These are phyloP conservation scores for Cryphonectria naterciae DNA, from an alignment of 2,329 filamentous ascomycete species.

Conservation along the genomic window DNA sequence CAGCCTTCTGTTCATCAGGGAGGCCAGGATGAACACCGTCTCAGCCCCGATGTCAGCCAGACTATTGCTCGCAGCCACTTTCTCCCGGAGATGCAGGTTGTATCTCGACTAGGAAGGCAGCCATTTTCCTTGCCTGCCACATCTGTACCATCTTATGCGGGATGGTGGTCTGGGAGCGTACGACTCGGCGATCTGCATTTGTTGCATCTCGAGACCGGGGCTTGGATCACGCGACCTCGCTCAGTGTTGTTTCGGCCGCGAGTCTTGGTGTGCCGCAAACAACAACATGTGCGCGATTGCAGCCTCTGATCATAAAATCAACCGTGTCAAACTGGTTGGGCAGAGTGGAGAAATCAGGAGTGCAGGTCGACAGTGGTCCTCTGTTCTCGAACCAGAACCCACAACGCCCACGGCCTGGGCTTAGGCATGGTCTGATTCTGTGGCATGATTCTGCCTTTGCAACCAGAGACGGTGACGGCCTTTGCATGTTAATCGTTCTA, in stretches of 20 bases:
- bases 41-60: slow-evolving; percentile 4
- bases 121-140: neutral
- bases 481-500: slow-evolving; percentile 2
- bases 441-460: slow-evolving; percentile 26
- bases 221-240: slow-evolving; percentile 6
- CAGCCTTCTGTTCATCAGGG: neutral
- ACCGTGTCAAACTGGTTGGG: neutral
- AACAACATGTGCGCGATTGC: neutral
- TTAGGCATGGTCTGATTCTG: slow-evolving; percentile 17
- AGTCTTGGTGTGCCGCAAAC: slow-evolving; percentile 3
- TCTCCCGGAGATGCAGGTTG: neutral
- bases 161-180: neutral
- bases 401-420: slow-evolving; percentile 1
- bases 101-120: neutral
- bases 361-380: neutral
- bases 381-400: slow-evolving; percentile 18
- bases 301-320: neutral
- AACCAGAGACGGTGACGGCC: neutral
- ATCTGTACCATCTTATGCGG: neutral
- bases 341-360: neutral
- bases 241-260: neutral
- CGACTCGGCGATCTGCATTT: slow-evolving; percentile 14
- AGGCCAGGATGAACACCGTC: neutral
- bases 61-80: neutral
- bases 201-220: neutral